These are phyloP conservation scores for Saturnispora saitoi DNA, from an alignment of 805 yeast species.

Conservation along the genomic window DNA sequence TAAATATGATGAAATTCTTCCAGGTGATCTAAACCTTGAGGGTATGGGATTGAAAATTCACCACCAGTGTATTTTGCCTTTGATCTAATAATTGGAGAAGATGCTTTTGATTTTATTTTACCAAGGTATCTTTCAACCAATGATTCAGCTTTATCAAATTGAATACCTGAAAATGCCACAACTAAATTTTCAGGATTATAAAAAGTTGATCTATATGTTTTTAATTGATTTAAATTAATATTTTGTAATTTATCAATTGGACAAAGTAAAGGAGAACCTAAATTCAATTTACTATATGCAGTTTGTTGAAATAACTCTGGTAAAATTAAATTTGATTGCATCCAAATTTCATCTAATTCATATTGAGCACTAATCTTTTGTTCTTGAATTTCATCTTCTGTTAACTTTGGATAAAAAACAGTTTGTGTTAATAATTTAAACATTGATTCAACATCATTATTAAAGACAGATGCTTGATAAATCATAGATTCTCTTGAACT, in stretches of 20 bases:
- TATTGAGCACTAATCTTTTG: constrained; percentile 67
- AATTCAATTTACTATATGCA: constrained; percentile 63
- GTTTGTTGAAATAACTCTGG: constrained; percentile 87
- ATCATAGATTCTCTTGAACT: constrained; percentile 86
- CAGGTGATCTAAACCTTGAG: constrained; percentile 50
- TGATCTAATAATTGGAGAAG: constrained; percentile 21
- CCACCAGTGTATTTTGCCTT: constrained; percentile 54
- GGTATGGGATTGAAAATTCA: constrained; percentile 43
- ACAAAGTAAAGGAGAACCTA: constrained; percentile 82
- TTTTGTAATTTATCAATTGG: constrained; percentile 58
- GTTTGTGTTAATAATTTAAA: constrained; percentile 70
- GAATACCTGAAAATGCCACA: constrained; percentile 81
- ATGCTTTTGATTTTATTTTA: constrained; percentile 36
- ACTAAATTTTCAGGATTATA: constrained; percentile 77
- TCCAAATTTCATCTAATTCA: constrained; percentile 76
- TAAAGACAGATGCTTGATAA: constrained; percentile 93
- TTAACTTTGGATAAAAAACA: constrained; percentile 58
- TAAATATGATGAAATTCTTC: constrained; percentile 82
- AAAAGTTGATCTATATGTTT: constrained; percentile 50
- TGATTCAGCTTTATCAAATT: constrained; percentile 57
- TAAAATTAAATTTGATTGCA: constrained; percentile 72
- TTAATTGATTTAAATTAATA: constrained; percentile 45
- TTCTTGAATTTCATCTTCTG: constrained; percentile 63
- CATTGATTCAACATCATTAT: constrained; percentile 74
- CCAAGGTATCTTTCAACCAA: constrained; percentile 59